phyloP scores from a whole-genome alignment of 2,329 filamentous ascomycete genomes.

The Hypoxylon sp. region DNA sequence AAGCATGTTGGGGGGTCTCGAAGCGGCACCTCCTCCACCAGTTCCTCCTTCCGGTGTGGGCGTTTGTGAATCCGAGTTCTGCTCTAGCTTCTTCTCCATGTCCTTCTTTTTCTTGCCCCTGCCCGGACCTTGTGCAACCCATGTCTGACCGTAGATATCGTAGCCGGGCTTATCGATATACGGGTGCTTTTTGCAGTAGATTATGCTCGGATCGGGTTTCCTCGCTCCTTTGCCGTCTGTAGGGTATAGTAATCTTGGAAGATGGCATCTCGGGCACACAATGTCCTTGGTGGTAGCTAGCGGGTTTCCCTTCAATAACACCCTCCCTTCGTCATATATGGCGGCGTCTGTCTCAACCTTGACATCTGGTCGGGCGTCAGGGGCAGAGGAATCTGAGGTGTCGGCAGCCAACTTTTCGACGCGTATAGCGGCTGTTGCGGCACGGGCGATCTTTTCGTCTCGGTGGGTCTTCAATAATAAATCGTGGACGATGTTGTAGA shows the following conservation, averaged over 20 bases:
- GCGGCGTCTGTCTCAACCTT: constrained; percentile 77
- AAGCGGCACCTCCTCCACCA: constrained; percentile 52
- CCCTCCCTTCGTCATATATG: constrained; percentile 77
- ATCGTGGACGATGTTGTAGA: constrained; percentile 84
- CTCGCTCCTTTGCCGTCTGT: constrained; percentile 77
- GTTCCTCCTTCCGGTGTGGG: constrained; percentile 63
- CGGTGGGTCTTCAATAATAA: constrained; percentile 81
- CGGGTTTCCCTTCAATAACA: constrained; percentile 79
- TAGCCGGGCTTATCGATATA: constrained; percentile 83
- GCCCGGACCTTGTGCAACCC: constrained; percentile 78
- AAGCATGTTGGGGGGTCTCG: constrained; percentile 71
- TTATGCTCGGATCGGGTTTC: constrained; percentile 75
- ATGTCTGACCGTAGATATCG: constrained; percentile 87
- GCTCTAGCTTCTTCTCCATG: constrained; percentile 72
- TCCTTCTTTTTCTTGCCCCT: constrained; percentile 86
- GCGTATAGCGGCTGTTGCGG: constrained; percentile 74
- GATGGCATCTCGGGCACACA: constrained; percentile 80
- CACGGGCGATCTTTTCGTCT: constrained; percentile 82
- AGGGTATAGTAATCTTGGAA: constrained; percentile 80
- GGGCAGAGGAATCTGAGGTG: constrained; percentile 66
- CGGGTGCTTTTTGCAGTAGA: constrained; percentile 85
- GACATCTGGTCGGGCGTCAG: constrained; percentile 69
- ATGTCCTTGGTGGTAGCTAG: constrained; percentile 80
- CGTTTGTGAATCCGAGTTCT: constrained; percentile 59
- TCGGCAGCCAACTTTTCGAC: constrained; percentile 74